These are phyloP conservation scores for Fusarium ramigenum DNA, from an alignment of 2,329 filamentous ascomycete genomes.

Conservation along the genomic window DNA sequence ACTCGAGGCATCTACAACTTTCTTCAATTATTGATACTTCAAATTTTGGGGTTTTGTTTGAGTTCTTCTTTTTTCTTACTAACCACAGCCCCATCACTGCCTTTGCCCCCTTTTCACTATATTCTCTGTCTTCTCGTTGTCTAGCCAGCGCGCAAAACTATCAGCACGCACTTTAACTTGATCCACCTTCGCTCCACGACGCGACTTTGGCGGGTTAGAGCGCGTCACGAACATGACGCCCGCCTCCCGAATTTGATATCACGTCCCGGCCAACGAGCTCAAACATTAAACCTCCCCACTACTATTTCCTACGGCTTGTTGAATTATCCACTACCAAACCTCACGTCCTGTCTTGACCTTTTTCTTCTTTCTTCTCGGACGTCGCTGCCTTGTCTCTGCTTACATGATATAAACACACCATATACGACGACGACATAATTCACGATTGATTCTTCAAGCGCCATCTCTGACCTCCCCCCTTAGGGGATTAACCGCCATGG, in stretches of 20 bases:
- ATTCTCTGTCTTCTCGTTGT: conserved; percentile 12
- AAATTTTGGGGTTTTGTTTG: neutral
- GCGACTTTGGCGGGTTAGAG: conserved; percentile 44
- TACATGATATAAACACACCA: neutral
- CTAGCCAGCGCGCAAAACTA: conserved; percentile 31
- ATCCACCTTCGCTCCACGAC: conserved; percentile 43
- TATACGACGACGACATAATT: neutral
- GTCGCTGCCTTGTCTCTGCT: neutral
- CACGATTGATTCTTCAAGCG: conserved; percentile 11
- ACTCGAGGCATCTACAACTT: conserved; percentile 7
- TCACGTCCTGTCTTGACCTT: neutral
- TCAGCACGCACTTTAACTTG: conserved; percentile 36
- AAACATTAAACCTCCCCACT: conserved; percentile 30
- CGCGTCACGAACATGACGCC: conserved; percentile 54
- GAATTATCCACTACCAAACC: conserved; percentile 18
- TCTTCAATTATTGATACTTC: conserved; percentile 1
- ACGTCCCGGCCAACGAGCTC: conserved; percentile 38
- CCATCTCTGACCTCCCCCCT: conserved; percentile 34
- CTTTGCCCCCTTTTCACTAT: neutral
- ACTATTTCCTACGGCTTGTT: conserved; percentile 15
- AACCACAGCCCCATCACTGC: neutral
- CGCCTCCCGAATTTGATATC: conserved; percentile 48
- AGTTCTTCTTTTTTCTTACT: neutral
- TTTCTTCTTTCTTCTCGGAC: conserved; percentile 18
- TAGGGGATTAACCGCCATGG: conserved; percentile 48